Conservation (phyloP, 495 filamentous ascomycete genomes). For the Penicillium crystallinum region DNA sequence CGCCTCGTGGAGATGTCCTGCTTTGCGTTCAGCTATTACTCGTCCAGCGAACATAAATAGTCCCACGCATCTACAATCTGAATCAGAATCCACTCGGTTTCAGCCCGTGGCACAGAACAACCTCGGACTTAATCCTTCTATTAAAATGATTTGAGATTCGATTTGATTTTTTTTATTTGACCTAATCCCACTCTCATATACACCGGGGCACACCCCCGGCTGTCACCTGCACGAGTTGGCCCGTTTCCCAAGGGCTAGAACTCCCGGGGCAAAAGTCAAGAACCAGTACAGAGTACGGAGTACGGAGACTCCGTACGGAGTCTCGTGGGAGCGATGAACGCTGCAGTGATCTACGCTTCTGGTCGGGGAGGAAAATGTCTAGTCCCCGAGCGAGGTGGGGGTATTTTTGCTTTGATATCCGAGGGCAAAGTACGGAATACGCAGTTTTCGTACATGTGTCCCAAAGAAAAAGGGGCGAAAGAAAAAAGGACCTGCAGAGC, state of each 20-base stretch:
- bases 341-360: conserved; percentile 21
- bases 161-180: background rate
- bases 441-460: too few species aligned
- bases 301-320: too few species aligned
- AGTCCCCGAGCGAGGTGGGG: conserved; percentile 12
- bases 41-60: too few species aligned
- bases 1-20: too few species aligned
- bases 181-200: conserved; percentile 5
- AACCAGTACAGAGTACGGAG: background rate
- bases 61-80: too few species aligned
- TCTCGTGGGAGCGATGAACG: too few species aligned
- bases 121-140: too few species aligned
- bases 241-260: conserved; percentile 18
- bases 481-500: too few species aligned
- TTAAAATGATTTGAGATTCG: background rate
- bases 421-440: background rate
- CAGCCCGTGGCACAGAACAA: too few species aligned
- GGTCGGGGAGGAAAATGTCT: conserved; percentile 10
- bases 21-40: too few species aligned
- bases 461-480: background rate
- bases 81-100: too few species aligned
- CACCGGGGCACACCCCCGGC: background rate
- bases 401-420: background rate
- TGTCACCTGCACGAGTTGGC: background rate
- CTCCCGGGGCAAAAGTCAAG: background rate